Conservation (phyloP, 768 basidiomycete genomes). For the Tricholoma terreum region DNA sequence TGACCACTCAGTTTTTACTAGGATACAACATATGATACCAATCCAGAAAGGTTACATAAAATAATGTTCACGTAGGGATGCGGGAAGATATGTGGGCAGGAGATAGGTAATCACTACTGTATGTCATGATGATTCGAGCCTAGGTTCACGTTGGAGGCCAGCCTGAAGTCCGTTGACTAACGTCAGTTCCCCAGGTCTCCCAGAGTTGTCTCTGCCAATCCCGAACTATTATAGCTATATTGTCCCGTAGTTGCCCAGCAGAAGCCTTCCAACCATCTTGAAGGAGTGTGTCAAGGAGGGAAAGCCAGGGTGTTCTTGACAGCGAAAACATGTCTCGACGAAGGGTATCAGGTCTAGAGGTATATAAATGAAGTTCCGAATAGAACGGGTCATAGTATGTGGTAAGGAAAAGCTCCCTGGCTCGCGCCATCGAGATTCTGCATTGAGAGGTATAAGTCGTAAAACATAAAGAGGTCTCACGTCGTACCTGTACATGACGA, state of each 20-base stretch:
- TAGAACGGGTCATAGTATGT: constrained; percentile 79
- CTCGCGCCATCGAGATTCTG: constrained; percentile 46
- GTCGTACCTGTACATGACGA: constrained; percentile 59
- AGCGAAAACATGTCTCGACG: constrained; percentile 33
- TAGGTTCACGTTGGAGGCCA: constrained; percentile 42
- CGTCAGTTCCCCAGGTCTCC: constrained; percentile 41
- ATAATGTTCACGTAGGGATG: not conserved
- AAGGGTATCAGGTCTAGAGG: constrained; percentile 40
- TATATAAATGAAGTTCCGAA: constrained; percentile 62
- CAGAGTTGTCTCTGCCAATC: constrained; percentile 39
- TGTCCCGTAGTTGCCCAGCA: constrained; percentile 35
- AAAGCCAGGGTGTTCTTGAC: constrained; percentile 25
- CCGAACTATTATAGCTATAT: constrained; percentile 29
- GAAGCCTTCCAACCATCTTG: constrained; percentile 41
- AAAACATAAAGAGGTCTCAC: not conserved
- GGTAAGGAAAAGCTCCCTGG: constrained; percentile 61
- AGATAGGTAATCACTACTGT: too few species aligned
- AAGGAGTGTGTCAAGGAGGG: constrained; percentile 35
- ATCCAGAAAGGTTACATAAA: constrained; percentile 1
- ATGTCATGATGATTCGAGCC: too few species aligned
- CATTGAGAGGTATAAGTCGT: constrained; percentile 8
- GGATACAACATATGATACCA: not conserved
- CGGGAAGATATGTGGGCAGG: not conserved
- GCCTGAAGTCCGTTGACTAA: constrained; percentile 18
- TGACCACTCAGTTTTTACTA: too few species aligned